Evolutionary conservation across 352 stramenopile species (phyloP).

Genomic region (Phytophthora cactorum): DNA sequence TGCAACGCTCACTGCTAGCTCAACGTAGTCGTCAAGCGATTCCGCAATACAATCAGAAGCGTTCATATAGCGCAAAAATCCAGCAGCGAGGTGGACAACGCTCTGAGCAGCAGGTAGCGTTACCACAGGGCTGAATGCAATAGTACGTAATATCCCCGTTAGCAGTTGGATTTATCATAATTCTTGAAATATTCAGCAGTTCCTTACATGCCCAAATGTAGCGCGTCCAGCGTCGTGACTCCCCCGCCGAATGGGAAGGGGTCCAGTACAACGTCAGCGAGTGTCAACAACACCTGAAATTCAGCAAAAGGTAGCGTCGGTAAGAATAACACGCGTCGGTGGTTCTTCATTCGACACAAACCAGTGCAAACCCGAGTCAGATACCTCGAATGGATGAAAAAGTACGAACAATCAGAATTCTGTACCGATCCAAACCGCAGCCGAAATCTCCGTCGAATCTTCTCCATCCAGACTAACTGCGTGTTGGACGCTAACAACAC

Average conservation of each 20-base stretch:
- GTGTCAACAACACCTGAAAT: slow-evolving; percentile 61
- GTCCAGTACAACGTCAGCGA: slow-evolving; percentile 79
- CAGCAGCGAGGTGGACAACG: slow-evolving; percentile 62
- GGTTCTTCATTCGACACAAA: slow-evolving; percentile 16
- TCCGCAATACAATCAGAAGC: slow-evolving; percentile 48
- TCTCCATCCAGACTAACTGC: slow-evolving; percentile 62
- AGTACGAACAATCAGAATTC: neutral
- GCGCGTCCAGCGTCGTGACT: slow-evolving; percentile 83
- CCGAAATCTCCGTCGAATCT: slow-evolving; percentile 49
- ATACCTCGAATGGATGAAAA: neutral
- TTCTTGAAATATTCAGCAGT: neutral
- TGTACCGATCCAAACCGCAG: slow-evolving; percentile 42
- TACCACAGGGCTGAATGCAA: slow-evolving; percentile 52
- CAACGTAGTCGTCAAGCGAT: slow-evolving; percentile 49
- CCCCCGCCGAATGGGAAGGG: slow-evolving; percentile 87
- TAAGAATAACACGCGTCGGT: slow-evolving; percentile 62
- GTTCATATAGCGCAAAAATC: slow-evolving; percentile 66
- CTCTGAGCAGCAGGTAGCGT: slow-evolving; percentile 59
- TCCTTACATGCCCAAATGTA: slow-evolving; percentile 75
- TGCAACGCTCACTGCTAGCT: slow-evolving; percentile 42
- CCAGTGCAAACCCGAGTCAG: neutral
- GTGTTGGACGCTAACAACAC: slow-evolving; percentile 55
- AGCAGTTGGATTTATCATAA: neutral
- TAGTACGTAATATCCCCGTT: neutral
- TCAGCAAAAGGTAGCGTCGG: slow-evolving; percentile 59